Conservation (phyloP, 306 rosid genomes). For the Dalbergia cultrata region DNA sequence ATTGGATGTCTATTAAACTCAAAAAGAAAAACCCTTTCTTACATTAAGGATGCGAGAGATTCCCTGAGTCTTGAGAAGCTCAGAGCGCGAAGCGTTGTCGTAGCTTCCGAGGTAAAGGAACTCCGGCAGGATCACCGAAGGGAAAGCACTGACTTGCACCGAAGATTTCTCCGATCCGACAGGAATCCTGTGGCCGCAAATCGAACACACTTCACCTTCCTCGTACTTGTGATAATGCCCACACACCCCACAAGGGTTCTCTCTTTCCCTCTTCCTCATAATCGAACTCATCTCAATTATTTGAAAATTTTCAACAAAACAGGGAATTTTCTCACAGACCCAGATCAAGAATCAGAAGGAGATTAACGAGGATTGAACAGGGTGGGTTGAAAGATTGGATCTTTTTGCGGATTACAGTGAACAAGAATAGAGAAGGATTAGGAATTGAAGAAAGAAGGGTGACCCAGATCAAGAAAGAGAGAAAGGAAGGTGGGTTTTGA, state of each 20-base stretch:
- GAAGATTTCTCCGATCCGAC: constrained; percentile 75
- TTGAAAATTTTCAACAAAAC: neutral
- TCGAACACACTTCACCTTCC: constrained; percentile 97
- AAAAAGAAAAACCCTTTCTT: constrained; percentile 43
- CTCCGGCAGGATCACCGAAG: constrained; percentile 89
- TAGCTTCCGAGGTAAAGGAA: constrained; percentile 95
- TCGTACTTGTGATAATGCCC: constrained; percentile 98
- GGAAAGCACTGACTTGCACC: constrained; percentile 86
- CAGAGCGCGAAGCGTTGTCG: constrained; percentile 97
- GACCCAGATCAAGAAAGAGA: constrained; percentile 53
- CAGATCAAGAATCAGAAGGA: constrained; percentile 49
- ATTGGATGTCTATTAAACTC: too few species aligned
- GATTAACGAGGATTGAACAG: neutral
- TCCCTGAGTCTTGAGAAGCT: constrained; percentile 97
- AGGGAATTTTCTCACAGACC: constrained; percentile 46
- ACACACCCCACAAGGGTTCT: constrained; percentile 96
- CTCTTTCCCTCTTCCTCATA: constrained; percentile 99
- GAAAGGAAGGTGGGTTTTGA: neutral
- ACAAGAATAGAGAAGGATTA: constrained; percentile 47
- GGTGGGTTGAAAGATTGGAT: constrained; percentile 22
- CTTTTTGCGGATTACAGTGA: neutral
- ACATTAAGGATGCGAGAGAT: constrained; percentile 94
- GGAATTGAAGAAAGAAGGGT: neutral
- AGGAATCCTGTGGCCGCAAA: constrained; percentile 94
- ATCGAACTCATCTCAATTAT: neutral